These are phyloP conservation scores for Aspergillus pseudonomiae DNA, from an alignment of 2,329 filamentous ascomycete genomes.

Conservation along the genomic window DNA sequence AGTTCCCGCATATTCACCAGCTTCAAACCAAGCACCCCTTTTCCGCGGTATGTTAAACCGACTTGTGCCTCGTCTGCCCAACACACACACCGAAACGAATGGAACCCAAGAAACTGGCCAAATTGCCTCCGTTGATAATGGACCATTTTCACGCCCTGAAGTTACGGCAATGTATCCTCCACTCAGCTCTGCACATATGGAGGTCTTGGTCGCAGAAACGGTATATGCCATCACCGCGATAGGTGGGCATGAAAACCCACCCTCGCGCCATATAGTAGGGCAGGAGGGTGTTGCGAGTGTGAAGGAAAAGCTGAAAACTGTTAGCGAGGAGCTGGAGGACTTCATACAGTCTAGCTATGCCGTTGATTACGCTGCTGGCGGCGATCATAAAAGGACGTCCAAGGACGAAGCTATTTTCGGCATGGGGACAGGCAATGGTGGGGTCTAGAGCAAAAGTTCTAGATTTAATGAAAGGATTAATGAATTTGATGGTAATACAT, in stretches of 20 bases:
- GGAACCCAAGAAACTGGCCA: conserved; percentile 20
- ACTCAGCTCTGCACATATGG: conserved; percentile 68
- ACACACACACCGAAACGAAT: conserved; percentile 33
- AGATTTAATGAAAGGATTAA: conserved; percentile 1
- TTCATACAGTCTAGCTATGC: conserved; percentile 88
- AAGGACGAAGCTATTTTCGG: conserved; percentile 21
- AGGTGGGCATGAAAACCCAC: conserved; percentile 93
- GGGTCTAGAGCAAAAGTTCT: conserved; percentile 10
- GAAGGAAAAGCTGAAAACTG: conserved; percentile 94
- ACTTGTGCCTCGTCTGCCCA: conserved; percentile 75
- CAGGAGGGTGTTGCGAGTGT: conserved; percentile 84
- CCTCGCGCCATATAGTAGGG: conserved; percentile 90
- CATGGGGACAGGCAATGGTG: conserved; percentile 21
- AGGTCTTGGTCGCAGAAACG: conserved; percentile 80
- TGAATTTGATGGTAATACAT: background rate
- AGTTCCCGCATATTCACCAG: conserved; percentile 65
- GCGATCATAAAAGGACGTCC: conserved; percentile 26
- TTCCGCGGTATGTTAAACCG: conserved; percentile 81
- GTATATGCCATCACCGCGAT: conserved; percentile 90
- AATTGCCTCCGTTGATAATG: conserved; percentile 32
- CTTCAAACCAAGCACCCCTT: conserved; percentile 74
- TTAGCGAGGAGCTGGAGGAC: conserved; percentile 94
- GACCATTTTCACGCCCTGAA: conserved; percentile 44
- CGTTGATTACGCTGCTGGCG: conserved; percentile 62
- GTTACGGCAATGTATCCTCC: conserved; percentile 73